phyloP scores from a whole-genome alignment of 2,329 filamentous ascomycete species.

The Myriosclerotinia scirpicola region DNA sequence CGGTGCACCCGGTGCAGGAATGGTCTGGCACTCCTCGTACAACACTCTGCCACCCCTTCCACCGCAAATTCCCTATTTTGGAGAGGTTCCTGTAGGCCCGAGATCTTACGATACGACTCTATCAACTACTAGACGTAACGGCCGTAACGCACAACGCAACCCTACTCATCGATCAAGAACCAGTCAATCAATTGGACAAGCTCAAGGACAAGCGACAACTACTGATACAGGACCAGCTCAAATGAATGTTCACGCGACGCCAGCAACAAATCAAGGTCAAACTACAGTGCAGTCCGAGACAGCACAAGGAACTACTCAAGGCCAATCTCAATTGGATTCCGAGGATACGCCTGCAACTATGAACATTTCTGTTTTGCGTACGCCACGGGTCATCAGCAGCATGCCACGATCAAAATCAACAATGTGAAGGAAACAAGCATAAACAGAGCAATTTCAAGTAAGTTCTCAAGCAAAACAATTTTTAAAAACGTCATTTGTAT shows the following conservation, averaged over 20 bases:
- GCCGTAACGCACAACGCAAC: not conserved
- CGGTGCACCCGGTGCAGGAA: not conserved
- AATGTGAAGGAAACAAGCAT: slow-evolving; percentile 13
- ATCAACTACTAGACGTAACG: not conserved
- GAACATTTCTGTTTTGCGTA: not conserved
- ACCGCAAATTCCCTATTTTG: not conserved
- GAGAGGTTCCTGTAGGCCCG: not conserved
- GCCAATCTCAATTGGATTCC: not conserved
- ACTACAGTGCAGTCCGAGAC: not conserved
- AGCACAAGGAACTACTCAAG: not conserved
- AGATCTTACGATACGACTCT: not conserved
- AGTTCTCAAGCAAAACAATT: not conserved
- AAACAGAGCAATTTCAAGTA: slow-evolving; percentile 8
- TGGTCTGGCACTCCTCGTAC: not conserved
- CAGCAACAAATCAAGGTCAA: not conserved
- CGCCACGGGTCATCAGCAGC: slow-evolving; percentile 15
- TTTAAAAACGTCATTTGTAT: slow-evolving; percentile 9
- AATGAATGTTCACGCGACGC: not conserved
- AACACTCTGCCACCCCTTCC: not conserved
- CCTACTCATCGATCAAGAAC: not conserved
- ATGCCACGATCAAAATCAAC: slow-evolving; percentile 18
- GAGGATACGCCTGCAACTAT: not conserved
- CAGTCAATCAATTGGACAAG: not conserved
- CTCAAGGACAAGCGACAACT: not conserved
- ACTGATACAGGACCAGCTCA: not conserved